phyloP scores from a whole-genome alignment of 768 basidiomycete species.

The Boletales sp. region DNA sequence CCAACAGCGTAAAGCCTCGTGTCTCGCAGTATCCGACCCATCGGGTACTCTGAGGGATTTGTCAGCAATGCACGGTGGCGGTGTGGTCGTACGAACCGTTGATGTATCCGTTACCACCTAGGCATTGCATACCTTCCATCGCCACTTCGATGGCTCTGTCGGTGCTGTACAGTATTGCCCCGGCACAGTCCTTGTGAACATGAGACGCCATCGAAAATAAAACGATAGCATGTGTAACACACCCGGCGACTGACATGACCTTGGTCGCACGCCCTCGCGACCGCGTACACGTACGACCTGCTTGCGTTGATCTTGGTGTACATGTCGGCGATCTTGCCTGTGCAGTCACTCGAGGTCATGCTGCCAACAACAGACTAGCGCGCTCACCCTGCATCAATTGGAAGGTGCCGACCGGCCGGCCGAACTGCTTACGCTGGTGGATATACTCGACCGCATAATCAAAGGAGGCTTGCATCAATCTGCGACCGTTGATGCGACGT shows the following conservation, averaged over 20 bases:
- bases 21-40: constrained; percentile 84
- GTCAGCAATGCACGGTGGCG: background rate
- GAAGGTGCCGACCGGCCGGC: constrained; percentile 82
- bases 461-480: constrained; percentile 91
- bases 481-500: constrained; percentile 25
- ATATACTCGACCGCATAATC: constrained; percentile 85
- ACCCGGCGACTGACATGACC: constrained; percentile 77
- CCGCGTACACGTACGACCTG: constrained; percentile 89
- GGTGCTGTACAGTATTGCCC: constrained; percentile 89
- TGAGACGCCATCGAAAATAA: constrained; percentile 1
- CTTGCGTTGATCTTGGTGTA: constrained; percentile 90
- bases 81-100: constrained; percentile 54
- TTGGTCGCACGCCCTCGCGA: constrained; percentile 82
- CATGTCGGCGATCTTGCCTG: constrained; percentile 88
- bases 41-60: constrained; percentile 70
- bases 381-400: constrained; percentile 89
- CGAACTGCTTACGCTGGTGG: constrained; percentile 93
- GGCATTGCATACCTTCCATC: constrained; percentile 87
- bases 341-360: background rate
- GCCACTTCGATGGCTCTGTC: constrained; percentile 91
- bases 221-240: constrained; percentile 24
- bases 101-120: constrained; percentile 95
- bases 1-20: constrained; percentile 89
- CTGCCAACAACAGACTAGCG: background rate
- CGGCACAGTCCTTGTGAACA: constrained; percentile 81